Evolutionary conservation across 768 basidiomycete genomes (phyloP).

Genomic region (Rhodotorula babjevae): DNA sequence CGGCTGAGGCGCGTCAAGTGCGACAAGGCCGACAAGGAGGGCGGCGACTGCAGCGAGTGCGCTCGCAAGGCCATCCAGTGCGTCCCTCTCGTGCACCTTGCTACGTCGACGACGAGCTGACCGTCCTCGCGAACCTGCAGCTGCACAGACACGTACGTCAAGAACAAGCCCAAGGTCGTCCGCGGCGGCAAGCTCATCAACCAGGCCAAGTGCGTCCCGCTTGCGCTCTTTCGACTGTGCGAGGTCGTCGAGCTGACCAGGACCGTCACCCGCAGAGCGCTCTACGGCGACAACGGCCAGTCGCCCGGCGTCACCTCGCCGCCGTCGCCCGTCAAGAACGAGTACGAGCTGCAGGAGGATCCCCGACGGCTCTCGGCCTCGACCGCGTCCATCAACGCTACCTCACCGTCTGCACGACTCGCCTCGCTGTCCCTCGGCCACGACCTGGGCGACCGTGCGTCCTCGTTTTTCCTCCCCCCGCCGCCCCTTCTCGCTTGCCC

Average conservation of each 20-base stretch:
- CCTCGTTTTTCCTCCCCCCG: not conserved
- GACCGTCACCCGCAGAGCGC: not conserved
- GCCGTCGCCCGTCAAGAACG: not conserved
- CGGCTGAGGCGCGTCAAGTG: conserved; percentile 27
- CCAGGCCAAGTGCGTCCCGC: conserved; percentile 22
- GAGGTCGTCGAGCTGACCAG: too few species aligned
- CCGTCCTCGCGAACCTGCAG: not conserved
- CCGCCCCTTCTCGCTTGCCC: not conserved
- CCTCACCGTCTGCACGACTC: not conserved
- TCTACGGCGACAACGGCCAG: not conserved
- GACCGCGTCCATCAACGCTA: not conserved
- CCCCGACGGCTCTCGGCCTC: not conserved
- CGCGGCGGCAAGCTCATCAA: conserved; percentile 30
- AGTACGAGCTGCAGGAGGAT: not conserved
- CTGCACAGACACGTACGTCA: conserved; percentile 32
- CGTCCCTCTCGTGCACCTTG: not conserved
- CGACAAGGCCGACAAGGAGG: conserved; percentile 14
- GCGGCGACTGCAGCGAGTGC: conserved; percentile 27
- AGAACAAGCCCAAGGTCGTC: conserved; percentile 28
- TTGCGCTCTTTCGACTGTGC: not conserved
- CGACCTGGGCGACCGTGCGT: not conserved
- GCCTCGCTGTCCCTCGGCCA: not conserved
- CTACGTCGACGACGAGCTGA: not conserved
- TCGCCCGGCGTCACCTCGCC: not conserved
- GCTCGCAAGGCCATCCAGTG: conserved; percentile 29